Conservation (phyloP, 2,329 filamentous ascomycete genomes). For the Arthrobotrys musiformis region DNA sequence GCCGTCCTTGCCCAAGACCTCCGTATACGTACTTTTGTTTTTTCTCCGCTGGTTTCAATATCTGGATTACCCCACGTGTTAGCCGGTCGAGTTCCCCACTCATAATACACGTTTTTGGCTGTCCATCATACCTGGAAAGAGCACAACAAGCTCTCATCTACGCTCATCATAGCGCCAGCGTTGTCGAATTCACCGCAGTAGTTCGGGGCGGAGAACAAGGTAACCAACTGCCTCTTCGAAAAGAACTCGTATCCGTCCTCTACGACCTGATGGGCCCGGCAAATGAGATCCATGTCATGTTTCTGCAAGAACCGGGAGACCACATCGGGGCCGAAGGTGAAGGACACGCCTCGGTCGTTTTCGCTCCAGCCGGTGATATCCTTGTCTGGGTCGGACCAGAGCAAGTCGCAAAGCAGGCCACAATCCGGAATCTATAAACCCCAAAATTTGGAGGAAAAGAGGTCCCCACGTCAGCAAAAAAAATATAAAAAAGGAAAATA, state of each 20-base stretch:
- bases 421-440: slow-evolving; percentile 88
- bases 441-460: background rate
- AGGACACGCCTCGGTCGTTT: slow-evolving; percentile 97
- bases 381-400: slow-evolving; percentile 99
- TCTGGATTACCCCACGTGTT: slow-evolving; percentile 68
- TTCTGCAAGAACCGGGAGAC: slow-evolving; percentile 98
- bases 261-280: slow-evolving; percentile 97
- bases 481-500: no score
- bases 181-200: slow-evolving; percentile 99
- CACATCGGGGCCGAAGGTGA: slow-evolving; percentile 97
- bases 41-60: slow-evolving; percentile 99
- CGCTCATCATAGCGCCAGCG: slow-evolving; percentile 99
- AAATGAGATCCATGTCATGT: slow-evolving; percentile 99
- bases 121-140: slow-evolving; percentile 86
- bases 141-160: slow-evolving; percentile 97
- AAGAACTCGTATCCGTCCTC: slow-evolving; percentile 99
- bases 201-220: slow-evolving; percentile 96
- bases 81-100: slow-evolving; percentile 17
- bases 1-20: slow-evolving; percentile 76
- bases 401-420: slow-evolving; percentile 92
- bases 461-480: slow-evolving; percentile 53
- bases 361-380: slow-evolving; percentile 99
- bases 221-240: slow-evolving; percentile 96
- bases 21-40: slow-evolving; percentile 99
- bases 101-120: background rate